Evolutionary conservation across 2,329 filamentous ascomycete genomes (phyloP).

Genomic region (Pestalotiopsis sp.): DNA sequence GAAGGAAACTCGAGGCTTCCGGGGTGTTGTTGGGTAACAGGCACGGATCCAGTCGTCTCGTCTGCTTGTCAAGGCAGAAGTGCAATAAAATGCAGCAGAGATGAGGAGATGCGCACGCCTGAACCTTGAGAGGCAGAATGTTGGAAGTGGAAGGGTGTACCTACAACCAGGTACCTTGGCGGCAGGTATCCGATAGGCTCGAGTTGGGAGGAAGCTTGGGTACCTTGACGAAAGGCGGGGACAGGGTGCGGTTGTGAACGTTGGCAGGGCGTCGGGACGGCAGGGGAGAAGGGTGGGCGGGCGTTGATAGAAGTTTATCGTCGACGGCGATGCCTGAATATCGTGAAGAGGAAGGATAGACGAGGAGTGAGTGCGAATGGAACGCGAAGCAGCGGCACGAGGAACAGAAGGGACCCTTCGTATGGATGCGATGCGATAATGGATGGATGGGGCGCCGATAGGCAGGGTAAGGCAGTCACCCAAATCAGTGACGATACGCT

Average conservation of each 20-base stretch:
- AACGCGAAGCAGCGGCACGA: not conserved
- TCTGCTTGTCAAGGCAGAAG: slow-evolving; percentile 2
- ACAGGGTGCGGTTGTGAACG: not conserved
- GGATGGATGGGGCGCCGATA: not conserved
- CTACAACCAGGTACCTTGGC: slow-evolving; percentile 22
- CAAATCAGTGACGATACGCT: slow-evolving; percentile 3
- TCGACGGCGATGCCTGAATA: not conserved
- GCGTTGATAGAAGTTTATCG: not conserved
- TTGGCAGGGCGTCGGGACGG: not conserved
- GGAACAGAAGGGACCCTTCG: slow-evolving; percentile 3
- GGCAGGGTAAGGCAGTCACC: not conserved
- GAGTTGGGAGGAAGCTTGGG: slow-evolving; percentile 11
- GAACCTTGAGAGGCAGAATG: slow-evolving; percentile 31
- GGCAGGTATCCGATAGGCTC: slow-evolving; percentile 37
- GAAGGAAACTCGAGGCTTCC: not conserved
- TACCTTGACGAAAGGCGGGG: slow-evolving; percentile 11
- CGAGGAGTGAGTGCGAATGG: not conserved
- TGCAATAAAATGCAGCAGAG: not conserved
- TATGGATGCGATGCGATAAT: slow-evolving; percentile 7
- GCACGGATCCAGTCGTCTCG: not conserved
- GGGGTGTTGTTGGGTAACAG: not conserved
- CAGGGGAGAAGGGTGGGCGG: not conserved
- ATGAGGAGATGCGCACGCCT: slow-evolving; percentile 4
- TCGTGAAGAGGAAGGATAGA: not conserved
- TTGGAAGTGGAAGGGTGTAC: slow-evolving; percentile 30